These are phyloP conservation scores for Pseudogymnoascus sp. DNA, from an alignment of 2,329 filamentous ascomycete genomes.

Conservation along the genomic window DNA sequence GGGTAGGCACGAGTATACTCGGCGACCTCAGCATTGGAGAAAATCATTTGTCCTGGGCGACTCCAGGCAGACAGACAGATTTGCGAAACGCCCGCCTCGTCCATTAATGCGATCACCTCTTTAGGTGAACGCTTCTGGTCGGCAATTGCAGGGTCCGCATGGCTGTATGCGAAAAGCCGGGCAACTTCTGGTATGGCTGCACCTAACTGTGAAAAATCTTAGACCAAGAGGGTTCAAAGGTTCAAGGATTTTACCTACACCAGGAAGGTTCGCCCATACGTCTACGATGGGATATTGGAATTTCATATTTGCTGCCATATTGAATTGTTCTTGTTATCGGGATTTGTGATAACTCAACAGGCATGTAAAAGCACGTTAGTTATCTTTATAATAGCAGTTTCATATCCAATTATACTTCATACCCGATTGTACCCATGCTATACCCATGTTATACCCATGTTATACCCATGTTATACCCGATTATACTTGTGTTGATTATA, in stretches of 20 bases:
- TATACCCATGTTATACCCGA: background rate
- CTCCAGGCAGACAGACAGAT: slow-evolving; percentile 23
- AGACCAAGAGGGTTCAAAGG: background rate
- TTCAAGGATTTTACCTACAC: slow-evolving; percentile 3
- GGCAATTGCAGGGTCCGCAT: slow-evolving; percentile 11
- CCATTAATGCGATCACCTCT: slow-evolving; percentile 22
- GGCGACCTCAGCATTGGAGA: slow-evolving; percentile 24
- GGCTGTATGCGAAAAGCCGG: slow-evolving; percentile 15
- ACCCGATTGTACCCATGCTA: background rate
- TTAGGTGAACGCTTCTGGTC: slow-evolving; percentile 17
- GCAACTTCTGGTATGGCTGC: slow-evolving; percentile 14
- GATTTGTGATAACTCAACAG: background rate
- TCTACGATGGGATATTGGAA: slow-evolving; percentile 13
- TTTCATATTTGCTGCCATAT: background rate
- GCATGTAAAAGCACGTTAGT: background rate
- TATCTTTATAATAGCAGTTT: background rate
- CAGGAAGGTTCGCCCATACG: slow-evolving; percentile 15
- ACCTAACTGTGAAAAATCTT: background rate
- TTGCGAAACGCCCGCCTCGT: slow-evolving; percentile 20
- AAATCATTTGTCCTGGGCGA: slow-evolving; percentile 20
- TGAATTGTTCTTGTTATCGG: background rate
- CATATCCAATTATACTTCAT: background rate
- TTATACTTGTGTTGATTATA: background rate
- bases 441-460: background rate
- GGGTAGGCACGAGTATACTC: slow-evolving; percentile 24